A percentile compares a stretch with the other conserved stretches of the same genome.
These are phyloP conservation scores for Mortierella sp. DNA, from an alignment of 371 early-diverging fungal genomes.

Conservation along the genomic window DNA sequence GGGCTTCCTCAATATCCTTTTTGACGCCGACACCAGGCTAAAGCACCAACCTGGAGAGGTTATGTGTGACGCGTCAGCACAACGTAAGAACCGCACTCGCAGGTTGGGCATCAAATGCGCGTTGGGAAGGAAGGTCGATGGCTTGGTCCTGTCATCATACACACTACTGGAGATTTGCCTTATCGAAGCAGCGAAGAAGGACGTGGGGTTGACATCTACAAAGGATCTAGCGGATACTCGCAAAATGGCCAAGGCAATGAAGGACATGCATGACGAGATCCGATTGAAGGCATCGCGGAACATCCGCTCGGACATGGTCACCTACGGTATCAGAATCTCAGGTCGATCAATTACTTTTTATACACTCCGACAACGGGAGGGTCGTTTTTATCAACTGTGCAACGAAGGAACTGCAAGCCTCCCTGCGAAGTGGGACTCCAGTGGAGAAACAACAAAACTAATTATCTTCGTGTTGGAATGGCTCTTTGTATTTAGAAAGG, in stretches of 20 bases:
- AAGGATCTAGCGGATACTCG: conserved; percentile 9
- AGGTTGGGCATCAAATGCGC: conserved; percentile 6
- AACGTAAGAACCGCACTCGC: conserved; percentile 7
- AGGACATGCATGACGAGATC: conserved; percentile 13
- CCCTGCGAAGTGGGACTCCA: no score
- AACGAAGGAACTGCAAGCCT: no score
- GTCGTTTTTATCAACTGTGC: conserved; percentile 15
- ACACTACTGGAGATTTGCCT: conserved; percentile 6
- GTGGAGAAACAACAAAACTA: no score
- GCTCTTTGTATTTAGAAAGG: no score
- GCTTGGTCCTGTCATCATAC: background rate
- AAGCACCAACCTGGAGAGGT: conserved; percentile 12
- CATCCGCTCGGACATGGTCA: conserved; percentile 1
- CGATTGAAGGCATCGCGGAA: background rate
- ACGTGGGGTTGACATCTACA: conserved; percentile 12
- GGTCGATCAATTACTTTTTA: conserved; percentile 10
- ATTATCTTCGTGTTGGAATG: no score
- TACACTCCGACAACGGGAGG: conserved; percentile 17
- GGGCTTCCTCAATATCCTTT: conserved; percentile 8
- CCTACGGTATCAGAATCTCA: conserved; percentile 12
- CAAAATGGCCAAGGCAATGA: conserved; percentile 10
- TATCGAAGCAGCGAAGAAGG: conserved; percentile 20
- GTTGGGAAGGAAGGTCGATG: conserved; percentile 17
- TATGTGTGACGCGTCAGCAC: conserved; percentile 6
- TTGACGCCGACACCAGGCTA: conserved; percentile 4